Percentiles rank a stretch among this genome's conserved stretches.
Conservation (phyloP, 2,329 filamentous ascomycete genomes). For the Diaporthe sp. region DNA sequence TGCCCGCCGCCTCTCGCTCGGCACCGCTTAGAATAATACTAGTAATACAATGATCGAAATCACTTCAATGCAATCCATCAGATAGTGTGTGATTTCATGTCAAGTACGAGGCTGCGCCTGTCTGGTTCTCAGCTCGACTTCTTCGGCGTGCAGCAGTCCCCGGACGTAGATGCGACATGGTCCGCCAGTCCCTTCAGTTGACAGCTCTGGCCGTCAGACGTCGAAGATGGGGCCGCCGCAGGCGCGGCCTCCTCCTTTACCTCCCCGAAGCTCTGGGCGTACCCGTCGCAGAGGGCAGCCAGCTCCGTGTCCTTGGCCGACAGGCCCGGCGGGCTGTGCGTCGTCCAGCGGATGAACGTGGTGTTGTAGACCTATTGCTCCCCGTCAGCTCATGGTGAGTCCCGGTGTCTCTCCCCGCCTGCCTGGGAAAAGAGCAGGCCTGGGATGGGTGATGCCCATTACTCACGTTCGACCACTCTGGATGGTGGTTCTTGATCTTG, state of each 20-base stretch:
- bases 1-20: slow-evolving; percentile 21
- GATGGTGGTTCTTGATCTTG: slow-evolving; percentile 78
- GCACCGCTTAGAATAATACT: slow-evolving; percentile 40
- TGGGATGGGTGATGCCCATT: neutral
- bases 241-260: slow-evolving; percentile 48
- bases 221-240: neutral
- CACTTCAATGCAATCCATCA: neutral
- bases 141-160: slow-evolving; percentile 69
- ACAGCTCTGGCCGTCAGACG: slow-evolving; percentile 46
- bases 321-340: slow-evolving; percentile 76
- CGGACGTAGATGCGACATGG: slow-evolving; percentile 59
- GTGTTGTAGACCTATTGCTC: slow-evolving; percentile 74
- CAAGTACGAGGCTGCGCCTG: too few relatives aligned
- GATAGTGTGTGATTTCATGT: neutral
- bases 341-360: slow-evolving; percentile 80
- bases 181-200: slow-evolving; percentile 61
- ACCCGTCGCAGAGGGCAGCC: slow-evolving; percentile 72
- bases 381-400: slow-evolving; percentile 48
- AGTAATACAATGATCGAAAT: slow-evolving; percentile 40
- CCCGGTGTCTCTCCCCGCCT: too few relatives aligned
- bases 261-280: slow-evolving; percentile 71
- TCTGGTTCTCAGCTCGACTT: slow-evolving; percentile 4
- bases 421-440: neutral
- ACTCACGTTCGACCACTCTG: slow-evolving; percentile 81
- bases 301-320: slow-evolving; percentile 73